Percentiles rank a stretch among this genome's conserved stretches.
Conservation (phyloP, 164 flowering plant genomes). For the Magnolia officinalis region DNA sequence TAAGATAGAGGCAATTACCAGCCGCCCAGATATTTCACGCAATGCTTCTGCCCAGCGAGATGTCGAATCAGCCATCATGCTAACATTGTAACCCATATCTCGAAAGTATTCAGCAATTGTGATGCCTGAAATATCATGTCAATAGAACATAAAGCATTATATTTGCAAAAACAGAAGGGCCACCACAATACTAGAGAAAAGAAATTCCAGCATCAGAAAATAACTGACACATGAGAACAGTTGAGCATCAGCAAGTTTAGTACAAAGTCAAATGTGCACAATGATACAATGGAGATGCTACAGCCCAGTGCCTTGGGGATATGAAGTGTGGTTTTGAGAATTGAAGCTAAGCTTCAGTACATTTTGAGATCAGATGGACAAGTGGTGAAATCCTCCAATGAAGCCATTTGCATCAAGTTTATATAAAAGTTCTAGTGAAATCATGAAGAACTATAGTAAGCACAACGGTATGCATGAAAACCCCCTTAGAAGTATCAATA, state of each 20-base stretch:
- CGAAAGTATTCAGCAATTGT: conserved; percentile 47
- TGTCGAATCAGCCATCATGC: conserved; percentile 99
- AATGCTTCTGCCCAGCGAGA: conserved; percentile 99
- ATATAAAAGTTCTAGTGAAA: background rate
- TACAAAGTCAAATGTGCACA: background rate
- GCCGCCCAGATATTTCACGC: conserved; percentile 98
- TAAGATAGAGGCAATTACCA: conserved; percentile 40
- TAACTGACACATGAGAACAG: background rate
- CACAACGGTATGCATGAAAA: background rate
- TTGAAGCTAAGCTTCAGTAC: background rate
- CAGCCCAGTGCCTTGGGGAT: background rate
- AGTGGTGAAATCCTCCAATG: background rate
- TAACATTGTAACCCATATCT: conserved; percentile 45
- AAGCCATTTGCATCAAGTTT: background rate
- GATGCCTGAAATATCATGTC: conserved; percentile 10
- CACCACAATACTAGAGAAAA: background rate
- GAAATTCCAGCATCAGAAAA: background rate
- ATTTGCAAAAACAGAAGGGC: background rate
- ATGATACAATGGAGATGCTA: background rate
- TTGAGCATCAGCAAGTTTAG: background rate
- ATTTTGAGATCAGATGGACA: background rate
- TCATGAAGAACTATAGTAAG: background rate
- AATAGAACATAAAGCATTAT: background rate
- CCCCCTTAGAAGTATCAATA: background rate
- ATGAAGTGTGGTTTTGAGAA: background rate